A percentile compares a stretch with the other conserved stretches of the same genome.
Conservation (phyloP, 108 stramenopile genomes). For the Cyclotella sp. region DNA sequence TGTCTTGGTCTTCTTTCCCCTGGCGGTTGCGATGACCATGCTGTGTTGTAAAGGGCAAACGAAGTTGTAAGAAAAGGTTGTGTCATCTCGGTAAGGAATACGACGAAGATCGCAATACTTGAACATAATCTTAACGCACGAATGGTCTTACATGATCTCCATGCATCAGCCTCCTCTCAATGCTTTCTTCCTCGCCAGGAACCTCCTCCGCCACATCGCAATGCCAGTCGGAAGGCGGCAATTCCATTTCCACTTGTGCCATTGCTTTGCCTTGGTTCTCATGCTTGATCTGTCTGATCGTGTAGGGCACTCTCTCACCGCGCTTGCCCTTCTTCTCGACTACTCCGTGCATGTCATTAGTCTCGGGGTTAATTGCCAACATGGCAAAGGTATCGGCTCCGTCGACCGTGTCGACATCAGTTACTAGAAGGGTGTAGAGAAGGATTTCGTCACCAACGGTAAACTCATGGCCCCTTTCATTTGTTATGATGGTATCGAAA, state of each 20-base stretch:
- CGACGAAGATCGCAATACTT: neutral
- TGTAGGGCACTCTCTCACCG: conserved; percentile 7
- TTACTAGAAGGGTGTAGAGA: neutral
- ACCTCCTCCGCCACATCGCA: conserved; percentile 5
- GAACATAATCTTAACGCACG: neutral
- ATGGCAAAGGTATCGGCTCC: conserved; percentile 3
- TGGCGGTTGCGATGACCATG: neutral
- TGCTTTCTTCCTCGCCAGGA: neutral
- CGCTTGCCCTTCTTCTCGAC: conserved; percentile 1
- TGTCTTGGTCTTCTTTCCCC: neutral
- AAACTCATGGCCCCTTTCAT: neutral
- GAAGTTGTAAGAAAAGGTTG: neutral
- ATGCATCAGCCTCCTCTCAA: conserved; percentile 1
- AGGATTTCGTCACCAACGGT: neutral
- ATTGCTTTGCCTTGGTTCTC: conserved; percentile 9
- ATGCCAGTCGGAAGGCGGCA: conserved; percentile 1
- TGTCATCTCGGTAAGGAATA: too few relatives aligned
- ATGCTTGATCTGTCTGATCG: conserved; percentile 1
- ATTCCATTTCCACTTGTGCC: conserved; percentile 12
- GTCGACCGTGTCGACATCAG: neutral
- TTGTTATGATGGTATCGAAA: conserved; percentile 1
- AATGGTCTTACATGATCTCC: neutral
- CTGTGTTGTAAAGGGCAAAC: too few relatives aligned
- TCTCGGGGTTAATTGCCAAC: conserved; percentile 1
- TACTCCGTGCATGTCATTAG: conserved; percentile 9